Evolutionary conservation across 371 early-diverging fungal species (phyloP), one percentile per base, ranked within the genome.

Genomic region (Apophysomyces elegans): DNA sequence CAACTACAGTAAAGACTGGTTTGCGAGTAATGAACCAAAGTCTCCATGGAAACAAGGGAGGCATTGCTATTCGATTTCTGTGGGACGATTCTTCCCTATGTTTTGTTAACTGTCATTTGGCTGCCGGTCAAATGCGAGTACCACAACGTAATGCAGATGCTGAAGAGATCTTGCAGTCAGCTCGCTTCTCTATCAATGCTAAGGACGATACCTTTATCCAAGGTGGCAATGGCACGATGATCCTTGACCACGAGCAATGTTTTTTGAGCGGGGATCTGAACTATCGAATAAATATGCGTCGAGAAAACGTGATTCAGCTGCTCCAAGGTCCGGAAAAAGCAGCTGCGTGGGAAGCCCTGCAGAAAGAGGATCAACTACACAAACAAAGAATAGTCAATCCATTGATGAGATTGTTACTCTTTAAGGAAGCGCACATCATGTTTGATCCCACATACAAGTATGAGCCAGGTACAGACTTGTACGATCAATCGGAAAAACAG

Each of bases 371-470:
- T 69, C 94, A 95, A 64, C 76, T 95, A 1, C 18, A 72, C 18
- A 65, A 75, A 11, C 90, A 93, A 69, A 71, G 75, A 35, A 64
- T 69, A 37, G 67, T 45, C 41, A 80, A 88, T 66, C 81, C 88
- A 0, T 61, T 80, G 11, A 88, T 90, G 67, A 84, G 80, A 16
- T 73, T 93, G 12, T 69, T 87, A 2, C 73, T 72, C 5, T 94
- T 93, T 62, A 65, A 67, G 14, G 95, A 95, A 73, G 79, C 78
- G 2, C 84, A 80, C 16, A 73, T 93, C 14, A 56, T 62, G 12
- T 95, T 94, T 74, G 85, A 87, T 3, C 96, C 96, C 0, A 95
- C 95, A 0, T 95, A 93, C 84, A 95, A 95, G 77, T 94, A 93
- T 67, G 88, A 94, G 65, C 76, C 79, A 1, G 86, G 87, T 11